Base-by-base conservation (phyloP, 805 yeast species). In the Kodamaea laetipori region DNA sequence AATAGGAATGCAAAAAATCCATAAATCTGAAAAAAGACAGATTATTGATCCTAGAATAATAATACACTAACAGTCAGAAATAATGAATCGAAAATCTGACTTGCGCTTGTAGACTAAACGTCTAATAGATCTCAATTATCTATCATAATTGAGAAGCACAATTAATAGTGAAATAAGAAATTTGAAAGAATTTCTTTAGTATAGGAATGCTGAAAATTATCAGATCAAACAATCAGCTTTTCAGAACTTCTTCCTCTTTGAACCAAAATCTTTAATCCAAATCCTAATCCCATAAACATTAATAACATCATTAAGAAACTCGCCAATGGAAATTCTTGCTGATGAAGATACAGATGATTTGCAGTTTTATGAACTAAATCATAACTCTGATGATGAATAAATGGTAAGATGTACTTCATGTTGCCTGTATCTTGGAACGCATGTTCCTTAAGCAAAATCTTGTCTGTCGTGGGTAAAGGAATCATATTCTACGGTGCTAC, bases 341-440 rank as follows among this genome's bases (percentile, higher is more conserved):
- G 23, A 15, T 42, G 45, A 16, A 12, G 10, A 13, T 42, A 37
- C 37, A 26, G 37, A 21, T 42, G 45, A 38, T 37, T 42, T 27
- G 33, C 36, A 17, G 25, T 39, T 28, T 40, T 35, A 23, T 26
- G 44, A 6, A 41, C 32, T 38, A 46, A 18, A 39, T 52, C 55
- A 40, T 60, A 59, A 34, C 53, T 54, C 43, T 58, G 61, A 35
- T 49, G 42, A 30, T 55, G 56, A 31, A 54, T 51, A 26, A 57
- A 49, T 2, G 63, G 63, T 38, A 57, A 39, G 4, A 58, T 48
- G 44, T 57, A 49, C 37, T 56, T 57, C 17, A 55, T 37, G 41
- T 60, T 57, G 13, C 65, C 66, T 0, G 64, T 48, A 10, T 60
- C 65, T 42, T 63, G 61, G 51, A 57, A 63, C 12, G 56, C 57